Base-by-base conservation (phyloP, 805 yeast genomes). In the Myxozyma monticola region DNA sequence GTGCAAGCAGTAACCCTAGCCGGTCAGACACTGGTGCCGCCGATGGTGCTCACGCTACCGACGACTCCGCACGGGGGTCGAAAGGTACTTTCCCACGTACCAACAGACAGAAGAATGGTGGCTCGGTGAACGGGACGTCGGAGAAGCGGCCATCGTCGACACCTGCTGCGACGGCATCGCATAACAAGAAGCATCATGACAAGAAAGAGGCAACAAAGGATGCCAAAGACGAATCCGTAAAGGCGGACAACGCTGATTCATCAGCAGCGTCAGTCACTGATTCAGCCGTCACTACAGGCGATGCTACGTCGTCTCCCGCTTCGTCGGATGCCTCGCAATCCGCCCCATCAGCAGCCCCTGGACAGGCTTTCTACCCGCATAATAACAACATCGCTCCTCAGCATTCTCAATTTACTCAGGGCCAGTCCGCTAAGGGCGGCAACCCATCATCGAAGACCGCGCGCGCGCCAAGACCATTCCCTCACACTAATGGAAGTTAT, bases 71-170 rank as follows among this genome's bases (percentile, higher is more conserved):
- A n/a, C n/a, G n/a, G n/a, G 37, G 29, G 18, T n/a, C 38, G 8
- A 25, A 48, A 29, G 39, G 54, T 21, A 38, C 25, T 33, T 38
- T 39, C 7, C 24, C 37, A 4, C 40, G 51, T 17, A 52, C 51
- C 40, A 43, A 43, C 42, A 54, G 48, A 44, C 59, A 49, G 49
- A 59, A 51, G 53, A 53, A 42, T 58, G 33, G 41, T 38, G 40
- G 59, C 10, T 18, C 45, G 12, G 42, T 31, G 20, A 49, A 49
- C 37, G 54, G 51, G 15, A 7, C 48, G n/a, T 26, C 48, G 3
- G 56, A 57, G 12, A 48, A 47, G 45, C 43, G 48, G 17, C n/a
- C 56, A 6, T 5, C 42, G 12, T 17, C 45, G 17, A 14, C 38
- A 9, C 14, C 52, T 4, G n/a, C 54, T 12, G 47, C 39, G 2